phyloP scores from a whole-genome alignment of 352 stramenopile species.

The Pythium coloratum region DNA sequence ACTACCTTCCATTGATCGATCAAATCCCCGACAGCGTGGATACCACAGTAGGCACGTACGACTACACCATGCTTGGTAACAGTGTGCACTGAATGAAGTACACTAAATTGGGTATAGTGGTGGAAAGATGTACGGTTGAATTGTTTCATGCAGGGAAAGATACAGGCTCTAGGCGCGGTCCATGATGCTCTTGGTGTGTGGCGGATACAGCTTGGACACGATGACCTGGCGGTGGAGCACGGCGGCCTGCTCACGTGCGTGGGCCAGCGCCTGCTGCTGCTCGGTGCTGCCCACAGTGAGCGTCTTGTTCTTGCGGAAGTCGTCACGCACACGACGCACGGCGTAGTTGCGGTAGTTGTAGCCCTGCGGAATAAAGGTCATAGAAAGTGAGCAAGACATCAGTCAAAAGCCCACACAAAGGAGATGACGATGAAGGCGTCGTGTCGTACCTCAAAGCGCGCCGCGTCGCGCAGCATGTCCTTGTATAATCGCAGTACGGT shows the following conservation, averaged over 20 bases:
- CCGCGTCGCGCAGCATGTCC: conserved; percentile 31
- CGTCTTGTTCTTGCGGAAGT: conserved; percentile 70
- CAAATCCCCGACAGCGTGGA: too few relatives aligned
- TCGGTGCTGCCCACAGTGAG: conserved; percentile 45
- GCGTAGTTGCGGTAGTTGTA: conserved; percentile 81
- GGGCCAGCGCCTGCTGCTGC: conserved; percentile 47
- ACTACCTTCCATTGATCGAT: too few relatives aligned
- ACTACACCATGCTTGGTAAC: too few relatives aligned
- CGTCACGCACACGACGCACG: conserved; percentile 60
- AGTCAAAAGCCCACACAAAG: conserved; percentile 2
- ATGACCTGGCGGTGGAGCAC: conserved; percentile 63
- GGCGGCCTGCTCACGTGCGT: conserved; percentile 47
- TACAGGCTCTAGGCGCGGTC: conserved; percentile 29
- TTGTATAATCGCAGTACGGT: conserved; percentile 28
- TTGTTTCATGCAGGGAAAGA: neutral
- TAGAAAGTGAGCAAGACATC: conserved; percentile 3
- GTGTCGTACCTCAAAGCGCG: conserved; percentile 21
- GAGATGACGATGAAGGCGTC: neutral
- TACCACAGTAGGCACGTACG: too few relatives aligned
- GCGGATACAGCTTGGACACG: conserved; percentile 71
- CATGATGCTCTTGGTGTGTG: conserved; percentile 67
- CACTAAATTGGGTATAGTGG: neutral
- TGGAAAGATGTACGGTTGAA: neutral
- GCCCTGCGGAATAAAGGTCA: conserved; percentile 32
- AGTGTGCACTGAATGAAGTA: too few relatives aligned